Evolutionary conservation across 2,329 filamentous ascomycete species (phyloP), one percentile per base, ranked within the genome.

Genomic region (Claviceps quebecensis): DNA sequence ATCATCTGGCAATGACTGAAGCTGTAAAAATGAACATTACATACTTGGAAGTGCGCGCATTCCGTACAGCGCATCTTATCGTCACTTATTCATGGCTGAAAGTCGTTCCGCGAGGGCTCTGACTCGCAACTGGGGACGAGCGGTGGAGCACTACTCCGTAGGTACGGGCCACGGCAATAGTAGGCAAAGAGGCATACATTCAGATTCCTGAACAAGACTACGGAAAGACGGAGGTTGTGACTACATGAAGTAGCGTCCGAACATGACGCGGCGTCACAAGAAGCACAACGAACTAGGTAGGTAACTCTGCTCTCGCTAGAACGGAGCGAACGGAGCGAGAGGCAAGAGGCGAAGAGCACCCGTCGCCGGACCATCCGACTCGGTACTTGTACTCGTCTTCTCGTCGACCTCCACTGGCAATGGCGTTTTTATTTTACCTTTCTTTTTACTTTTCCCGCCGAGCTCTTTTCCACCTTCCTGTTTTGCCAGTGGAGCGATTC

Each of bases 331-430:
- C 14, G 37, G 37, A 7, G 13, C 43, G 9, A 9, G 22, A 29
- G 14, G 23, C 26, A 16, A 38, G 22, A 45, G 43, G 49, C 36
- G 49, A 51, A 41, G 49, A 51, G 49, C 44, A 36, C 29, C 45
- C 48, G 43, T 11, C 5, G 48, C 51, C 51, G 51, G 39, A 13
- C 39, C 23, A 50, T 44, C 48, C 51, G 51, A 38, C 22, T 38
- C 37, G 44, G 40, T 44, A 29, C 17, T 40, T 39, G n/a, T n/a
- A n/a, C 36, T 17, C 7, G 14, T 26, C 16, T 11, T 34, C 23
- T 29, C 23, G 4, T 45, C 23, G 22, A 29, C 22, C 23, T 45
- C 29, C 29, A 34, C 29, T 34, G 29, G 19, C 17, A 34, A 37
- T 14, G 34, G n/a, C 29, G 9, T 34, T 34, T 8, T 36, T 4